These are phyloP conservation scores for Linanthus parryae DNA, from an alignment of 148 eudicot genomes.

Conservation along the genomic window DNA sequence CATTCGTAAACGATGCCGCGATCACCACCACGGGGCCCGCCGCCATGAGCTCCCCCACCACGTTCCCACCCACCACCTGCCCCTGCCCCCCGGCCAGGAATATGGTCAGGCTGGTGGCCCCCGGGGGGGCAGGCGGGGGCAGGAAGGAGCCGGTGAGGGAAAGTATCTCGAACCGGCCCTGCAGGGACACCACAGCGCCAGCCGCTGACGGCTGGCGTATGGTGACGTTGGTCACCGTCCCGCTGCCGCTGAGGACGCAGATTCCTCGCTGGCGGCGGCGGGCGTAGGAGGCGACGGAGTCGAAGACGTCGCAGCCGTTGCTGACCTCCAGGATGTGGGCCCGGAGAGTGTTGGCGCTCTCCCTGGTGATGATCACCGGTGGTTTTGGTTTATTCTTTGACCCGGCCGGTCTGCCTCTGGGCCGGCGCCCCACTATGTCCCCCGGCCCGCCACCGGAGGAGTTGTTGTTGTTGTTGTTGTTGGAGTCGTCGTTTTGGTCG, in stretches of 20 bases:
- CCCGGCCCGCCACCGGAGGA: neutral
- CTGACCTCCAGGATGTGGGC: conserved; percentile 11
- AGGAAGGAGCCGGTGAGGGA: conserved; percentile 2
- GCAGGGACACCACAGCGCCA: neutral
- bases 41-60: conserved; percentile 7
- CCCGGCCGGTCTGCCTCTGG: conserved; percentile 7
- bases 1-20: conserved; percentile 3
- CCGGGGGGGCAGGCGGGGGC: conserved; percentile 11
- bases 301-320: conserved; percentile 8
- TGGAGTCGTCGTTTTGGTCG: neutral
- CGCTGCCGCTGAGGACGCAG: conserved; percentile 8
- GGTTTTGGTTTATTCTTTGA: conserved; percentile 12
- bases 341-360: conserved; percentile 10
- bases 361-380: conserved; percentile 7
- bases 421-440: conserved; percentile 8
- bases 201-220: conserved; percentile 6
- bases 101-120: conserved; percentile 7
- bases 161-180: conserved; percentile 5
- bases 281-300: conserved; percentile 1
- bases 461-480: neutral
- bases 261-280: conserved; percentile 10
- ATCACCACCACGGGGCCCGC: conserved; percentile 5
- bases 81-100: conserved; percentile 12
- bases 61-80: conserved; percentile 12
- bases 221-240: conserved; percentile 10